A percentile compares a stretch with the other conserved stretches of the same genome.
Evolutionary conservation across 805 yeast species (phyloP).

Genomic region (Tetrapisispora phaffii): DNA sequence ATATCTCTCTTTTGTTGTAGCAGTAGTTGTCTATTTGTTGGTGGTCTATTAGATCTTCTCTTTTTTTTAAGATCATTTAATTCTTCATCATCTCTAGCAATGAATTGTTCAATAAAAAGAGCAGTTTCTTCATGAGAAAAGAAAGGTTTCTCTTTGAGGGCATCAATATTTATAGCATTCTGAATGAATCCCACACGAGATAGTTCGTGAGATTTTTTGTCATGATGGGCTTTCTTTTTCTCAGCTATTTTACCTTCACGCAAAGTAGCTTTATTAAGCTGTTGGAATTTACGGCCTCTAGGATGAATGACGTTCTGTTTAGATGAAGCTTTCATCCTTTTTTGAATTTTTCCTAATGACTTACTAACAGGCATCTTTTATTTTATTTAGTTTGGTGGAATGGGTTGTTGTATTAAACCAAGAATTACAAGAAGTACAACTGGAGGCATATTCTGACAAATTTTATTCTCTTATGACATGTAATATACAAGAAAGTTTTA

Average conservation of each 20-base stretch:
- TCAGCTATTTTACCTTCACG: conserved; percentile 64
- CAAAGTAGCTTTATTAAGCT: conserved; percentile 73
- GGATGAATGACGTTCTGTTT: conserved; percentile 47
- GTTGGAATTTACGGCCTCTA: conserved; percentile 80
- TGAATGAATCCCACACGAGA: conserved; percentile 52
- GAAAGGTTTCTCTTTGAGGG: conserved; percentile 29
- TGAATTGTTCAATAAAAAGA: conserved; percentile 48
- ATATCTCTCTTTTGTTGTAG: conserved; percentile 51
- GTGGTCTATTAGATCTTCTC: conserved; percentile 85
- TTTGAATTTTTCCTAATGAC: conserved; percentile 27
- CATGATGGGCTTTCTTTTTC: conserved; percentile 47
- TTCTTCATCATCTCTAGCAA: conserved; percentile 69
- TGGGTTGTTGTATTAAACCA: too few relatives aligned
- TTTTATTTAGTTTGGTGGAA: too few relatives aligned
- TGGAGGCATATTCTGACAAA: too few relatives aligned
- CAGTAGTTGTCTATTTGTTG: conserved; percentile 56
- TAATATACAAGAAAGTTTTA: neutral
- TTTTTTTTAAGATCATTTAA: conserved; percentile 46
- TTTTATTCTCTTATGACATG: neutral
- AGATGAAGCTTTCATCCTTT: conserved; percentile 19
- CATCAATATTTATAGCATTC: conserved; percentile 39
- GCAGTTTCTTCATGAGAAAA: conserved; percentile 54
- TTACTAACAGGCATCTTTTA: conserved; percentile 28
- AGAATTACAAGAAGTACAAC: too few relatives aligned
- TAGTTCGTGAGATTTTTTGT: conserved; percentile 51